A percentile compares a stretch with the other conserved stretches of the same genome.
phyloP scores from a whole-genome alignment of 2,329 filamentous ascomycete species.

The Exophiala sideris region DNA sequence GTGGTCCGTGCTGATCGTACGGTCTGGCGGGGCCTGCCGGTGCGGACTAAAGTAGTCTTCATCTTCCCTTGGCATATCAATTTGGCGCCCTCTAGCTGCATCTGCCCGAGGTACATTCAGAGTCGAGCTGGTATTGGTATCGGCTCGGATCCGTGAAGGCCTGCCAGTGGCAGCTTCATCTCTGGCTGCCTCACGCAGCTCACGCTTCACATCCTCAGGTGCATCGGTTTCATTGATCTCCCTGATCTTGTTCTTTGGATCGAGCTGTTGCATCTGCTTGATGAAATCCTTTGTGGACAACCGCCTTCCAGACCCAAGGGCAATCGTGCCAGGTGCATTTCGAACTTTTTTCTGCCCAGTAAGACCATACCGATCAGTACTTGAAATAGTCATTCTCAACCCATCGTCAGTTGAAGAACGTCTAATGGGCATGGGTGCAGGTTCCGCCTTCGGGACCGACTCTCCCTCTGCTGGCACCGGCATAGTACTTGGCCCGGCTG shows the following conservation, averaged over 20 bases:
- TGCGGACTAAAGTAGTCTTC: constrained; percentile 20
- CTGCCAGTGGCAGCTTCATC: constrained; percentile 27
- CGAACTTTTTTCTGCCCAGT: constrained; percentile 39
- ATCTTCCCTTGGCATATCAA: neutral
- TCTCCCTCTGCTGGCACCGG: constrained; percentile 32
- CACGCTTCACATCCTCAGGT: constrained; percentile 38
- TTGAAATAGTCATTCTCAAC: constrained; percentile 60
- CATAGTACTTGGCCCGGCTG: neutral
- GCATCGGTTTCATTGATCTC: constrained; percentile 42
- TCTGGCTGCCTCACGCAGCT: constrained; percentile 34
- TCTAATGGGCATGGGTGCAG: neutral
- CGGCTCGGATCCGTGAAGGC: constrained; percentile 20
- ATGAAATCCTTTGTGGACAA: constrained; percentile 66
- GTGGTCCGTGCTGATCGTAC: constrained; percentile 2
- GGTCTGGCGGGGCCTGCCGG: constrained; percentile 10
- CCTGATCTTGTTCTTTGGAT: constrained; percentile 55
- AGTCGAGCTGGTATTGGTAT: constrained; percentile 3
- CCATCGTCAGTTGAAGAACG: constrained; percentile 45
- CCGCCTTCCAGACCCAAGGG: constrained; percentile 44
- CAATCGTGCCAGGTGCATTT: constrained; percentile 22
- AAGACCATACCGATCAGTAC: constrained; percentile 36
- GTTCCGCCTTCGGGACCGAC: constrained; percentile 33
- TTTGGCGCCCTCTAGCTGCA: neutral
- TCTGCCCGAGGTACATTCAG: neutral
- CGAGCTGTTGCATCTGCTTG: constrained; percentile 57